Conservation (phyloP, 352 stramenopile genomes). For the Phytophthora lateralis region DNA sequence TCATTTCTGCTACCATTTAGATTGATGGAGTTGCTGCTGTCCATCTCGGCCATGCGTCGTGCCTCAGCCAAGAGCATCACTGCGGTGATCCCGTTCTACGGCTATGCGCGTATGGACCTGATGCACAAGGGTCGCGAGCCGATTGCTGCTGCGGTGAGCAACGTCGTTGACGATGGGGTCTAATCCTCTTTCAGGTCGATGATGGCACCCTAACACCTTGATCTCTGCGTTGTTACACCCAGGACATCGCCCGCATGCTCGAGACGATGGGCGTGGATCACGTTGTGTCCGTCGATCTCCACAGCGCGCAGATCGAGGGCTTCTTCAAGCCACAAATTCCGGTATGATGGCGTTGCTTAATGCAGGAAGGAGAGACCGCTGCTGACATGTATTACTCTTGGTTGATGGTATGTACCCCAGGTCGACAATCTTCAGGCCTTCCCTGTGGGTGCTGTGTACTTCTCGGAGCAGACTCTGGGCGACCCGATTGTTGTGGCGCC, state of each 20-base stretch:
- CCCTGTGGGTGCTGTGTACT: slow-evolving; percentile 86
- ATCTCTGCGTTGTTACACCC: background rate
- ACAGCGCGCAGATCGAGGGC: slow-evolving; percentile 88
- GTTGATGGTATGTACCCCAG: slow-evolving; percentile 16
- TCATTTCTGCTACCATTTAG: slow-evolving; percentile 23
- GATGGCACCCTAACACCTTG: background rate
- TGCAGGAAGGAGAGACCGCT: background rate
- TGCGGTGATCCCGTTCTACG: slow-evolving; percentile 88
- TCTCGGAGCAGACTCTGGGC: slow-evolving; percentile 74
- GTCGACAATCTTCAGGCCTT: slow-evolving; percentile 88
- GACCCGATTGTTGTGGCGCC: slow-evolving; percentile 83
- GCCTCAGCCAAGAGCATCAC: slow-evolving; percentile 88
- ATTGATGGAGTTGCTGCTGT: slow-evolving; percentile 86
- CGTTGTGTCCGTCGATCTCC: slow-evolving; percentile 88
- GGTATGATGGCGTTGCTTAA: slow-evolving; percentile 23
- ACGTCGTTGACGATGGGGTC: background rate
- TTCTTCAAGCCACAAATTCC: slow-evolving; percentile 90
- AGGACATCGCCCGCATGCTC: slow-evolving; percentile 88
- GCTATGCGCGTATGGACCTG: slow-evolving; percentile 85
- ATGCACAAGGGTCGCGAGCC: slow-evolving; percentile 86
- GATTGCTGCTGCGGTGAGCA: slow-evolving; percentile 70
- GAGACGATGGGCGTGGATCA: slow-evolving; percentile 91
- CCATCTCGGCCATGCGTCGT: slow-evolving; percentile 83
- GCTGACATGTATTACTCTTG: slow-evolving; percentile 4
- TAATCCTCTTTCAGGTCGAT: too few species aligned